Evolutionary conservation across 805 yeast genomes (phyloP).

Genomic region (Lachancea nothofagi): DNA sequence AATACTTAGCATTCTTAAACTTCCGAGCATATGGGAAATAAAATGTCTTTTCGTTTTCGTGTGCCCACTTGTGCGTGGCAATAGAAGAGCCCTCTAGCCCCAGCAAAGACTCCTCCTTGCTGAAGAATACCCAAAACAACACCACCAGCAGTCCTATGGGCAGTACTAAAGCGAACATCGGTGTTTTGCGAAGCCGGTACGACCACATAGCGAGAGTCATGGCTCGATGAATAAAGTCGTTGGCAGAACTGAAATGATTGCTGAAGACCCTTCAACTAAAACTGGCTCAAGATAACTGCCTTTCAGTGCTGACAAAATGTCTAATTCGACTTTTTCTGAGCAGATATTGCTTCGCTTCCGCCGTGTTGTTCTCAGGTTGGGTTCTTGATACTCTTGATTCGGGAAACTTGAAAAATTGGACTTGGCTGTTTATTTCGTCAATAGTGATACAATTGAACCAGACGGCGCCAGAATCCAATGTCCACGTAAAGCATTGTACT

Average conservation of each 20-base stretch:
- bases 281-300: neutral
- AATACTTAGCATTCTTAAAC: conserved; percentile 40
- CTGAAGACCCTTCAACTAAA: neutral
- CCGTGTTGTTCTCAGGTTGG: too few relatives aligned
- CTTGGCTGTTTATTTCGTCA: neutral
- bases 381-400: too few relatives aligned
- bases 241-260: neutral
- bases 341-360: too few relatives aligned
- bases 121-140: conserved; percentile 22
- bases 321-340: too few relatives aligned
- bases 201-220: conserved; percentile 18
- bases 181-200: conserved; percentile 28
- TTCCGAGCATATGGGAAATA: conserved; percentile 33
- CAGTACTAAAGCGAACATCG: conserved; percentile 20
- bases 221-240: neutral
- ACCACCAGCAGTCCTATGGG: conserved; percentile 21
- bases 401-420: neutral
- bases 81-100: conserved; percentile 25
- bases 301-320: too few relatives aligned
- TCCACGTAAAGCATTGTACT: too few relatives aligned
- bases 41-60: conserved; percentile 32
- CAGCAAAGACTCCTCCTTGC: conserved; percentile 18
- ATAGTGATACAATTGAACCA: neutral
- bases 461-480: too few relatives aligned
- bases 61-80: conserved; percentile 33